A percentile compares a stretch with the other conserved stretches of the same genome.
phyloP scores from a whole-genome alignment of 1,284 basidiomycete genomes.

The Mrakiaceae sp. region DNA sequence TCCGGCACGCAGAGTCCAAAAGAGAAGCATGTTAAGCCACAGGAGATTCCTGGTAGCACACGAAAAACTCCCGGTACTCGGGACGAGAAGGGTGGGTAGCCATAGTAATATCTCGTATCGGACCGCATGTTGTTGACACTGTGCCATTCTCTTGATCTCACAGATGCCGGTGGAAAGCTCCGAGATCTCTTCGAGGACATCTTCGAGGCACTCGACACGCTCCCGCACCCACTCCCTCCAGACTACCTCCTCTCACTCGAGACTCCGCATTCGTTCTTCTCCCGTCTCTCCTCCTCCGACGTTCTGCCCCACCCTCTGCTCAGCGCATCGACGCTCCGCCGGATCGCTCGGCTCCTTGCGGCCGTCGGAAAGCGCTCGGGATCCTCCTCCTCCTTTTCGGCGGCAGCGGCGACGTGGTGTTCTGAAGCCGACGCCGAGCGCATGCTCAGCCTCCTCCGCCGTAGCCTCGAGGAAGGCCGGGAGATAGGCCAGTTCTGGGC shows the following conservation, averaged over 20 bases:
- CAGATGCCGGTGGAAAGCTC: constrained; percentile 42
- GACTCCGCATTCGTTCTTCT: constrained; percentile 3
- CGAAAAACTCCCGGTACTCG: background rate
- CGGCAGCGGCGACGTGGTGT: background rate
- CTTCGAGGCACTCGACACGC: constrained; percentile 73
- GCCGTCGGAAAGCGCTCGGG: constrained; percentile 4
- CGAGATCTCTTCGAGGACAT: constrained; percentile 64
- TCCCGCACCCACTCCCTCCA: constrained; percentile 48
- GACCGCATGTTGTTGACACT: background rate
- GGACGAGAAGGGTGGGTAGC: background rate
- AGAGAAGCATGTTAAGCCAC: background rate
- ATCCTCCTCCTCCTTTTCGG: background rate
- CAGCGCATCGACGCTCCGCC: constrained; percentile 48
- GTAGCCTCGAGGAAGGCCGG: background rate
- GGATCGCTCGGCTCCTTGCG: constrained; percentile 36
- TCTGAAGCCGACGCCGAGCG: constrained; percentile 2
- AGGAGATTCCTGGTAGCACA: background rate
- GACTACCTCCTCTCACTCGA: background rate
- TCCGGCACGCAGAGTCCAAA: constrained; percentile 6
- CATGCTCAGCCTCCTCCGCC: background rate
- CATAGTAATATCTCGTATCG: background rate
- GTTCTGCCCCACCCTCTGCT: constrained; percentile 52
- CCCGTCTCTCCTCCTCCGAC: constrained; percentile 38
- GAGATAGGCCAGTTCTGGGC: constrained; percentile 5
- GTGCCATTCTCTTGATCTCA: background rate